phyloP scores from a whole-genome alignment of 2,329 filamentous ascomycete genomes.

The Elsinoe perseae region DNA sequence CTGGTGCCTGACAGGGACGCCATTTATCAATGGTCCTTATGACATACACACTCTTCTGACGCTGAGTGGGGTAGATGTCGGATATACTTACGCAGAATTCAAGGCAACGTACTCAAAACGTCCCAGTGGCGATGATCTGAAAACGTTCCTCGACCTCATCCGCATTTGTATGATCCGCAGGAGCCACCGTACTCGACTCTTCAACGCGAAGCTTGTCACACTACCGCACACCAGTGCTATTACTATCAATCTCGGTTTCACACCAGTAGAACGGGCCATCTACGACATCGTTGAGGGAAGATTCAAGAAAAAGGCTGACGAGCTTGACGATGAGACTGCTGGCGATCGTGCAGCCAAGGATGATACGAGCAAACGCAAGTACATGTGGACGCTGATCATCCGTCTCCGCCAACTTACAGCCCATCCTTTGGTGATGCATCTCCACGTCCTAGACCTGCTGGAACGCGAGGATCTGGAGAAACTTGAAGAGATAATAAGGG shows the following conservation, averaged over 20 bases:
- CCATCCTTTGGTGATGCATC: slow-evolving; percentile 43
- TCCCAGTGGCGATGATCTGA: not conserved
- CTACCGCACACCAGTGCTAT: slow-evolving; percentile 43
- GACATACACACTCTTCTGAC: slow-evolving; percentile 35
- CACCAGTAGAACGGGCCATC: slow-evolving; percentile 43
- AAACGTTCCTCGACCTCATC: slow-evolving; percentile 17
- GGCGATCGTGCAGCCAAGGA: slow-evolving; percentile 30
- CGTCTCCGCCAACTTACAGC: slow-evolving; percentile 45
- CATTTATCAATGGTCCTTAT: slow-evolving; percentile 29
- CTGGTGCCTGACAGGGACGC: slow-evolving; percentile 41
- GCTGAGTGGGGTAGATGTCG: not conserved
- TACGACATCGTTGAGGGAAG: slow-evolving; percentile 45
- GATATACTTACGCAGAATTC: not conserved
- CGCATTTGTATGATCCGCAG: slow-evolving; percentile 47
- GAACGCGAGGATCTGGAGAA: slow-evolving; percentile 39
- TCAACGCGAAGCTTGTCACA: slow-evolving; percentile 47
- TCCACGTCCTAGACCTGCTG: slow-evolving; percentile 38
- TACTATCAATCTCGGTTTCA: slow-evolving; percentile 43
- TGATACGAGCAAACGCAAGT: slow-evolving; percentile 17
- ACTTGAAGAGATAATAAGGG: slow-evolving; percentile 26
- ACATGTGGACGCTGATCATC: slow-evolving; percentile 42
- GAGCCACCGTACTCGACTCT: slow-evolving; percentile 47
- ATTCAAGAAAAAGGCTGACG: slow-evolving; percentile 38
- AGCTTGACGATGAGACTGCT: slow-evolving; percentile 19
- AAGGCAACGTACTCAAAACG: not conserved